A percentile compares a stretch with the other conserved stretches of the same genome.
phyloP scores from a whole-genome alignment of 2,329 filamentous ascomycete genomes.

The Ambrosiella cleistominuta region DNA sequence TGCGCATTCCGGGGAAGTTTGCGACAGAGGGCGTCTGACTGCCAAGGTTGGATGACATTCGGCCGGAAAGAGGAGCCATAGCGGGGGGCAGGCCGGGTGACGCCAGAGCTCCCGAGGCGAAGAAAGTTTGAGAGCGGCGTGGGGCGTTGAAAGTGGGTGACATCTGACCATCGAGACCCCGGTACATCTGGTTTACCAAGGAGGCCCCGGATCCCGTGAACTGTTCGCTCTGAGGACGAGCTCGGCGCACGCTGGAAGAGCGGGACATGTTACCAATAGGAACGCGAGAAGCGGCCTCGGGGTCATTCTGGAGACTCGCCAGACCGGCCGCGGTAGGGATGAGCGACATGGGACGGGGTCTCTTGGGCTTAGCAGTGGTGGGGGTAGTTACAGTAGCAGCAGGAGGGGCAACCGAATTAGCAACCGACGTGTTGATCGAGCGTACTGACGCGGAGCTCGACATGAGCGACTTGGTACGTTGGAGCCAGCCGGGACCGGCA shows the following conservation, averaged over 20 bases:
- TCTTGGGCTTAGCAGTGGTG: constrained; percentile 23
- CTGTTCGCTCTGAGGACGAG: constrained; percentile 46
- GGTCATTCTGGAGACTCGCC: constrained; percentile 39
- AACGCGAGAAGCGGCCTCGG: constrained; percentile 58
- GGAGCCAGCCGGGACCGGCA: constrained; percentile 31
- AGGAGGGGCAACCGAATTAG: constrained; percentile 7
- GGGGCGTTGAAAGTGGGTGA: constrained; percentile 42
- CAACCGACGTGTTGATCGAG: constrained; percentile 25
- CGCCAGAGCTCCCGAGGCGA: constrained; percentile 31
- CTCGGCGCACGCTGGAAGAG: constrained; percentile 34
- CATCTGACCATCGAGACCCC: constrained; percentile 46
- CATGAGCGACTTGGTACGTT: constrained; percentile 37
- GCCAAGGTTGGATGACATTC: constrained; percentile 28
- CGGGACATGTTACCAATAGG: constrained; percentile 44
- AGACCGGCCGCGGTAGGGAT: constrained; percentile 25
- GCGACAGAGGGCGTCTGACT: constrained; percentile 31
- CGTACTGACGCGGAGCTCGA: constrained; percentile 21
- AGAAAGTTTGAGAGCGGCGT: constrained; percentile 47
- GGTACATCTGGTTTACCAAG: constrained; percentile 72
- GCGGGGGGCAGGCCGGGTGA: constrained; percentile 19
- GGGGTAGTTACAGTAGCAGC: constrained; percentile 13
- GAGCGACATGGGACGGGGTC: constrained; percentile 38
- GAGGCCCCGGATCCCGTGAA: constrained; percentile 42
- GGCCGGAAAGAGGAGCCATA: constrained; percentile 26
- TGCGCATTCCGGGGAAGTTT: constrained; percentile 58